Evolutionary conservation across 169 alveolate genomes (phyloP).

Genomic region (Plasmodium knowlesi): DNA sequence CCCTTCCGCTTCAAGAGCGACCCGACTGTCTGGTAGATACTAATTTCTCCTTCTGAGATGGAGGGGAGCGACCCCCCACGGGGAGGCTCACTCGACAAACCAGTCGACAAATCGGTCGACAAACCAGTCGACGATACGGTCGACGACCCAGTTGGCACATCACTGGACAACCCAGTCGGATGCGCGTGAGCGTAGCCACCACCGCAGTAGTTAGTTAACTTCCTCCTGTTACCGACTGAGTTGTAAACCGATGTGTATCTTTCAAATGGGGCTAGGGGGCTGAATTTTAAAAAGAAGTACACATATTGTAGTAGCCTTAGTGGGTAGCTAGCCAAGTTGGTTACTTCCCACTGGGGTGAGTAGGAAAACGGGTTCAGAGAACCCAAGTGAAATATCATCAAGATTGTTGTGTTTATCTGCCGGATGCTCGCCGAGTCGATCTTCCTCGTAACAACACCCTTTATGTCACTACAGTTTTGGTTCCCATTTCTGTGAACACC

Average conservation of each 20-base stretch:
- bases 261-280: slow-evolving; percentile 24
- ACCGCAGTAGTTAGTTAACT: slow-evolving; percentile 4
- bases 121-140: no score
- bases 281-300: slow-evolving; percentile 43
- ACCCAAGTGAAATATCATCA: slow-evolving; percentile 20
- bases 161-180: background rate
- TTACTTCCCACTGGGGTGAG: background rate
- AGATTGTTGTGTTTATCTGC: slow-evolving; percentile 25
- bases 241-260: slow-evolving; percentile 52
- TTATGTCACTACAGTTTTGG: background rate
- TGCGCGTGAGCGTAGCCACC: background rate
- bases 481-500: background rate
- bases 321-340: slow-evolving; percentile 11
- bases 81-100: background rate
- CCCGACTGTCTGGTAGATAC: background rate
- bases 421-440: slow-evolving; percentile 68
- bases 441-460: slow-evolving; percentile 4
- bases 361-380: background rate
- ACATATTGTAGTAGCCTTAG: background rate
- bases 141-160: no score
- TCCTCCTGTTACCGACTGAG: slow-evolving; percentile 2
- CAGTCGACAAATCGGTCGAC: no score
- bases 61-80: background rate
- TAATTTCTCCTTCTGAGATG: slow-evolving; percentile 37
- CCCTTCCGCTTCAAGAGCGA: slow-evolving; percentile 30